phyloP scores from a whole-genome alignment of 2,329 filamentous ascomycete species.

The Bretziella fagacearum region DNA sequence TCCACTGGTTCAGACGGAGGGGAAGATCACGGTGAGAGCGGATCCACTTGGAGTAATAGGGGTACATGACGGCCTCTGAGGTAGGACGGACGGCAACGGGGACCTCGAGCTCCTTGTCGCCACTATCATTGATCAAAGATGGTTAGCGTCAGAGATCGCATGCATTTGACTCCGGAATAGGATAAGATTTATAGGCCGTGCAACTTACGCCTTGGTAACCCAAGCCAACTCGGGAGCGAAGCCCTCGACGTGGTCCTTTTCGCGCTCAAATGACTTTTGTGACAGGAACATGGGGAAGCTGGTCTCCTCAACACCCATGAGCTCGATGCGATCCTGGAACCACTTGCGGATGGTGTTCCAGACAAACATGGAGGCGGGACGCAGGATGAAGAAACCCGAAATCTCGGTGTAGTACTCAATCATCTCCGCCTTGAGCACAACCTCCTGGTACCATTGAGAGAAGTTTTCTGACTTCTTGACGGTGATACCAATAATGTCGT shows the following conservation, averaged over 20 bases:
- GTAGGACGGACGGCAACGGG: constrained; percentile 52
- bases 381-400: constrained; percentile 91
- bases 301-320: constrained; percentile 82
- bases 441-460: constrained; percentile 91
- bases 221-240: constrained; percentile 86
- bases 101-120: constrained; percentile 81
- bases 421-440: constrained; percentile 92
- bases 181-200: not conserved
- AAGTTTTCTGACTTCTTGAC: constrained; percentile 75
- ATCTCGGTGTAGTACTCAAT: constrained; percentile 92
- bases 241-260: constrained; percentile 97
- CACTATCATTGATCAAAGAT: constrained; percentile 31
- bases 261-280: constrained; percentile 66
- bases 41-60: constrained; percentile 94
- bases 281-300: constrained; percentile 96
- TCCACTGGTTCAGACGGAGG: constrained; percentile 93
- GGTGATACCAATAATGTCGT: constrained; percentile 74
- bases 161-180: too few relatives aligned
- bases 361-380: constrained; percentile 49
- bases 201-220: constrained; percentile 62
- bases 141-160: constrained; percentile 3
- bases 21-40: constrained; percentile 89
- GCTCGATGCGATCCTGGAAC: constrained; percentile 64
- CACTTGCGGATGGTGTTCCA: constrained; percentile 50
- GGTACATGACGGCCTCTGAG: constrained; percentile 76